Percentiles rank a stretch among this genome's conserved stretches.
phyloP scores from a whole-genome alignment of 768 basidiomycete species.

The Hygrophorus russula region DNA sequence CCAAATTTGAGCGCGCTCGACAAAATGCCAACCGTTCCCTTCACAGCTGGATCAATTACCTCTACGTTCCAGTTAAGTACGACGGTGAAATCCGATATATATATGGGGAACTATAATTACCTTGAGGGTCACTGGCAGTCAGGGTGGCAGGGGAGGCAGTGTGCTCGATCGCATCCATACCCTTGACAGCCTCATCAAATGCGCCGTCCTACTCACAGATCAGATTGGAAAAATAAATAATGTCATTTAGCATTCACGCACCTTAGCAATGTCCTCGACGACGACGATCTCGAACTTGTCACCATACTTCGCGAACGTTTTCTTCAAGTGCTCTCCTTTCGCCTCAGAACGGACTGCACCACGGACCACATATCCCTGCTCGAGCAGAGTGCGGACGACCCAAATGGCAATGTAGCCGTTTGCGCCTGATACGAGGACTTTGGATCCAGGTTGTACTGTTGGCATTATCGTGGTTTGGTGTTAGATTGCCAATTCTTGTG shows the following conservation, averaged over 20 bases:
- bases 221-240: neutral
- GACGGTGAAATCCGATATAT: neutral
- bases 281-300: slow-evolving; percentile 53
- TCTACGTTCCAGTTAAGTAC: slow-evolving; percentile 22
- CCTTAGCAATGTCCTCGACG: slow-evolving; percentile 54
- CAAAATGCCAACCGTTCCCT: slow-evolving; percentile 57
- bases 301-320: slow-evolving; percentile 41
- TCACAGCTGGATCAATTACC: slow-evolving; percentile 58
- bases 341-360: slow-evolving; percentile 52
- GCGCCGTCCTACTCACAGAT: slow-evolving; percentile 37
- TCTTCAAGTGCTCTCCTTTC: slow-evolving; percentile 49
- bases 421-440: slow-evolving; percentile 45
- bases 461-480: slow-evolving; percentile 17
- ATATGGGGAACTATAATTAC: slow-evolving; percentile 7
- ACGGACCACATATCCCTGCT: slow-evolving; percentile 50
- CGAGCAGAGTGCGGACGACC: slow-evolving; percentile 44
- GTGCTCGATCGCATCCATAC: slow-evolving; percentile 62
- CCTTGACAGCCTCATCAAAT: slow-evolving; percentile 73
- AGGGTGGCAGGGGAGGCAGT: slow-evolving; percentile 53
- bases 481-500: too few species aligned
- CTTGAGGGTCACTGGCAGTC: slow-evolving; percentile 31
- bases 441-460: slow-evolving; percentile 16
- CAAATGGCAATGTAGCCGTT: slow-evolving; percentile 52
- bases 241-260: slow-evolving; percentile 4
- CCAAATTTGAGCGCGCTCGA: slow-evolving; percentile 43